These are phyloP conservation scores for Diaporthe sp. DNA, from an alignment of 2,329 filamentous ascomycete genomes.

Conservation along the genomic window DNA sequence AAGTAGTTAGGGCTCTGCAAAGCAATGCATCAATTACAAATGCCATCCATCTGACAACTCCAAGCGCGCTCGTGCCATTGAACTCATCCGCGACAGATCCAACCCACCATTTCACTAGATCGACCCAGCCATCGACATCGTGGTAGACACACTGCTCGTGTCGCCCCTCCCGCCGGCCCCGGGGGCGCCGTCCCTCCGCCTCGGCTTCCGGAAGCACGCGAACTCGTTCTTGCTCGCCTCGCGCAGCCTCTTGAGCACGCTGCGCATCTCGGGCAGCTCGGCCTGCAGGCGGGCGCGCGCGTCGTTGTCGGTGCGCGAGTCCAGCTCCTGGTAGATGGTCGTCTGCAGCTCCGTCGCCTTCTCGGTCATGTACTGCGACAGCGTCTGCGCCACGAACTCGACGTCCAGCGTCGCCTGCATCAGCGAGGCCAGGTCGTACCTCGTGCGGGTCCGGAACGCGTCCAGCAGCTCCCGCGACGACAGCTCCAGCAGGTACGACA, in stretches of 20 bases:
- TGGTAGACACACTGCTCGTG: constrained; percentile 35
- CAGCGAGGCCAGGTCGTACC: constrained; percentile 83
- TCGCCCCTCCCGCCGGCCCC: constrained; percentile 29
- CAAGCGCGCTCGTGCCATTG: not conserved
- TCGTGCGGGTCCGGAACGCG: constrained; percentile 77
- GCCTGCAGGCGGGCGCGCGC: constrained; percentile 84
- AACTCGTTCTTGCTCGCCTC: constrained; percentile 90
- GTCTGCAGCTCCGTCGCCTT: constrained; percentile 85
- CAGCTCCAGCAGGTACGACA: constrained; percentile 89
- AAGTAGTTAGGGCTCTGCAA: constrained; percentile 29
- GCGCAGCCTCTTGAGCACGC: constrained; percentile 84
- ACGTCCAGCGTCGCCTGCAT: constrained; percentile 99
- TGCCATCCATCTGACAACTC: constrained; percentile 10
- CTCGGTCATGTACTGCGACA: constrained; percentile 90
- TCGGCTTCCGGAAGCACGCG: constrained; percentile 82
- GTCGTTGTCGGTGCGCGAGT: constrained; percentile 89
- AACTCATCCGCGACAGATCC: not conserved
- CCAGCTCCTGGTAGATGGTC: constrained; percentile 92
- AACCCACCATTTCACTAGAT: not conserved
- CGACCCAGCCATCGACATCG: constrained; percentile 37
- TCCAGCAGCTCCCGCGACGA: constrained; percentile 84
- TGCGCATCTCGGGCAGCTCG: constrained; percentile 91
- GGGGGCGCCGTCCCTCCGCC: constrained; percentile 46
- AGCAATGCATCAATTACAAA: constrained; percentile 34
- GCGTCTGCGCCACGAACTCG: constrained; percentile 95